Evolutionary conservation across 768 basidiomycete species (phyloP).

Genomic region (Podaxis sp.): DNA sequence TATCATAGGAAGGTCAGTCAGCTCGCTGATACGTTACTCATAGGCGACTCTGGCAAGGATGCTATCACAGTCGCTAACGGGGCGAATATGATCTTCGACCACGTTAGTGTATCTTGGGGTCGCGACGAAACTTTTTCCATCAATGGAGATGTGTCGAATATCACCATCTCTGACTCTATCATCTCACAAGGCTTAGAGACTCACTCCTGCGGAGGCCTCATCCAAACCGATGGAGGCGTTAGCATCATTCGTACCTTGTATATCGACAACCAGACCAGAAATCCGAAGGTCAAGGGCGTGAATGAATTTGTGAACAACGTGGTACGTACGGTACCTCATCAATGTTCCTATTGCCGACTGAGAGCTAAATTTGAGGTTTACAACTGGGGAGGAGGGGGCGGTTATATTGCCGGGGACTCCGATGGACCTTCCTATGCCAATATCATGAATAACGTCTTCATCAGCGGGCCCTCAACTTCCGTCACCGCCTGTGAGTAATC

Average conservation of each 20-base stretch:
- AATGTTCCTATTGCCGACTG: not conserved
- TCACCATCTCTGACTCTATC: constrained; percentile 37
- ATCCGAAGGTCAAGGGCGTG: constrained; percentile 37
- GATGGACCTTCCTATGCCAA: constrained; percentile 32
- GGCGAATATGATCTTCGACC: constrained; percentile 36
- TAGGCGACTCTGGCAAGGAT: constrained; percentile 34
- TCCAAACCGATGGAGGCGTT: constrained; percentile 35
- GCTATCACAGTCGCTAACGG: constrained; percentile 34
- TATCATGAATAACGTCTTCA: constrained; percentile 35
- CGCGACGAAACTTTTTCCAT: constrained; percentile 37
- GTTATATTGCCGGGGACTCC: constrained; percentile 38
- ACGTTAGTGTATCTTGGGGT: constrained; percentile 35
- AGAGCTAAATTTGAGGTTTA: constrained; percentile 23
- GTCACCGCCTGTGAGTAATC: constrained; percentile 25
- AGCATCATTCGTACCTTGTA: constrained; percentile 36
- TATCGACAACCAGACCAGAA: constrained; percentile 37
- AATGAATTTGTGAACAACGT: constrained; percentile 39
- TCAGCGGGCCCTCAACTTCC: constrained; percentile 34
- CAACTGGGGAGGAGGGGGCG: constrained; percentile 34
- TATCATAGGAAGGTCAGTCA: not conserved
- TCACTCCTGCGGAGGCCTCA: constrained; percentile 36
- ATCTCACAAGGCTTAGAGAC: constrained; percentile 37
- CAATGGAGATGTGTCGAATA: constrained; percentile 35
- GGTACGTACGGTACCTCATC: constrained; percentile 19
- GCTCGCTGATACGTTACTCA: not conserved